phyloP scores from a whole-genome alignment of 2,329 filamentous ascomycete genomes.

The Colletotrichum plurivorum region DNA sequence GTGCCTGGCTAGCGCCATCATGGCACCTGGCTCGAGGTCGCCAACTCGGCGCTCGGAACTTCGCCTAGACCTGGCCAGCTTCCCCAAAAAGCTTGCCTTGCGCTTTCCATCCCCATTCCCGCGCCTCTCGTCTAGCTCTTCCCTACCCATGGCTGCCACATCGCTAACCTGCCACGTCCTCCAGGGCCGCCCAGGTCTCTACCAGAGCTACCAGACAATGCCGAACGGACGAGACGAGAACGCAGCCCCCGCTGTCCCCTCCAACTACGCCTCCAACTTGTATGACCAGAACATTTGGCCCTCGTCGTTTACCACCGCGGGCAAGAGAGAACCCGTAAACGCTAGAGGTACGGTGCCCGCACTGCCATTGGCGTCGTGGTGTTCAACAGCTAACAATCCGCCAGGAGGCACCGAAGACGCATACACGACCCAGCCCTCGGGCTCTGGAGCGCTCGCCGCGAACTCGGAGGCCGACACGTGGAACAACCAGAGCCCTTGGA shows the following conservation, averaged over 20 bases:
- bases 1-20: conserved; percentile 50
- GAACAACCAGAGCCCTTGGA: conserved; percentile 71
- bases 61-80: conserved; percentile 38
- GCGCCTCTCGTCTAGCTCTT: conserved; percentile 28
- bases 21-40: conserved; percentile 32
- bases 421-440: conserved; percentile 63
- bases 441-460: conserved; percentile 77
- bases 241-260: conserved; percentile 50
- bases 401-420: conserved; percentile 25
- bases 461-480: conserved; percentile 79
- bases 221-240: conserved; percentile 49
- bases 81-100: conserved; percentile 36
- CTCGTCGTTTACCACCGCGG: conserved; percentile 56
- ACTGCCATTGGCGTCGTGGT: not conserved
- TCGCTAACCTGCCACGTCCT: conserved; percentile 38
- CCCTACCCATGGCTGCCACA: conserved; percentile 29
- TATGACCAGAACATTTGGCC: conserved; percentile 56
- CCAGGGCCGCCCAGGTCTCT: conserved; percentile 56
- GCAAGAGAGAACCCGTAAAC: conserved; percentile 55
- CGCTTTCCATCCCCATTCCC: conserved; percentile 23
- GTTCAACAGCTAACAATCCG: conserved; percentile 47
- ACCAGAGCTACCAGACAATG: conserved; percentile 54
- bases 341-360: conserved; percentile 63
- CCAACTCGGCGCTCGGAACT: conserved; percentile 37
- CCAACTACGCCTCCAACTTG: conserved; percentile 54